Evolutionary conservation across 805 yeast species (phyloP).

Genomic region (Saccharomycopsis capsularis): DNA sequence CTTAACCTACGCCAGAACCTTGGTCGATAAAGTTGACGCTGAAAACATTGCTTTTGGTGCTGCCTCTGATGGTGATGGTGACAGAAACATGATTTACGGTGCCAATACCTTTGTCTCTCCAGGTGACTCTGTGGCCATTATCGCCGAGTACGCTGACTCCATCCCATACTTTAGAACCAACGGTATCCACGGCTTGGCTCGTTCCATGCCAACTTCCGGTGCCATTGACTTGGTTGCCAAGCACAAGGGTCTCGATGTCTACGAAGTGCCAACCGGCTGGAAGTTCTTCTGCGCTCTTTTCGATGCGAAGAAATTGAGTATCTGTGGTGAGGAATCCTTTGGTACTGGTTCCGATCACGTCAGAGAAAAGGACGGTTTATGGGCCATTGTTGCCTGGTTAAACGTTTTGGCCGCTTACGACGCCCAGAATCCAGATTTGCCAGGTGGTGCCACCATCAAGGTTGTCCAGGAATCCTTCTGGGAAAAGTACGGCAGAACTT

Average conservation of each 20-base stretch:
- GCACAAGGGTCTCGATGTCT: slow-evolving; percentile 61
- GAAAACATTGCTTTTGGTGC: slow-evolving; percentile 90
- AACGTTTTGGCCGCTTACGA: slow-evolving; percentile 85
- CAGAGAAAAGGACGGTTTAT: slow-evolving; percentile 94
- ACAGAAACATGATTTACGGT: slow-evolving; percentile 97
- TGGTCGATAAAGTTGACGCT: slow-evolving; percentile 79
- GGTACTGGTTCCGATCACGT: slow-evolving; percentile 96
- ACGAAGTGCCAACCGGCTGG: slow-evolving; percentile 99
- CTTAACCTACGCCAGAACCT: slow-evolving; percentile 83
- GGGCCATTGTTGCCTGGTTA: slow-evolving; percentile 98
- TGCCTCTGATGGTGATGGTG: slow-evolving; percentile 99
- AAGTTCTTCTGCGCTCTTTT: slow-evolving; percentile 94
- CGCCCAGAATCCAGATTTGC: slow-evolving; percentile 46
- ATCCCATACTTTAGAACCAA: slow-evolving; percentile 87
- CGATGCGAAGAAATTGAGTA: slow-evolving; percentile 86
- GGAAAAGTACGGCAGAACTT: slow-evolving; percentile 92
- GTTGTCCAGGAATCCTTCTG: slow-evolving; percentile 82
- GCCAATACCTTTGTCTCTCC: slow-evolving; percentile 93
- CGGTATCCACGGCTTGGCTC: slow-evolving; percentile 88
- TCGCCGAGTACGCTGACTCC: slow-evolving; percentile 83
- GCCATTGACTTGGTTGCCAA: slow-evolving; percentile 91
- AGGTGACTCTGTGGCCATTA: slow-evolving; percentile 96
- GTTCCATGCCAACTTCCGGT: slow-evolving; percentile 96
- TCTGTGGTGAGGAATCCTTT: slow-evolving; percentile 97
- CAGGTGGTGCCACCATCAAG: slow-evolving; percentile 56